A percentile compares a stretch with the other conserved stretches of the same genome.
Evolutionary conservation across 2,329 filamentous ascomycete genomes (phyloP).

Genomic region (Trichoderma asperellum): DNA sequence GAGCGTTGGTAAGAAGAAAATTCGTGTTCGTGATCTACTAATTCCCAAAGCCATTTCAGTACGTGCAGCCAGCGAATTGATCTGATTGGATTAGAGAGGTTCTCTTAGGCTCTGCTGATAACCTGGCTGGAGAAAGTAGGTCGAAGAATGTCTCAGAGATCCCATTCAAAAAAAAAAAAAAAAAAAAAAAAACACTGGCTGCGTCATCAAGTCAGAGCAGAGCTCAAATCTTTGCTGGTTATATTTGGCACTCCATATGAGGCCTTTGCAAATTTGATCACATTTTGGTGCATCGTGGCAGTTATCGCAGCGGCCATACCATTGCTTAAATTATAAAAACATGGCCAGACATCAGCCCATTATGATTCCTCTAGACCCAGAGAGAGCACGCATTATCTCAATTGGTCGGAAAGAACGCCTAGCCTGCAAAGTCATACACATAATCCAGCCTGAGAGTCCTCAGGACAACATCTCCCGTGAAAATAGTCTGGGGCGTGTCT

Average conservation of each 20-base stretch:
- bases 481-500: constrained; percentile 38
- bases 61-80: not conserved
- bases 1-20: not conserved
- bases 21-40: too few species aligned
- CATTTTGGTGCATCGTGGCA: not conserved
- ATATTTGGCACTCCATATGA: not conserved
- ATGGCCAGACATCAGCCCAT: constrained; percentile 13
- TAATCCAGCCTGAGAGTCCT: constrained; percentile 25
- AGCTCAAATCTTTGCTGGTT: not conserved
- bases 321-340: not conserved
- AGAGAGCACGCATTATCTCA: constrained; percentile 37
- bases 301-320: not conserved
- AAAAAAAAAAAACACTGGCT: not conserved
- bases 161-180: not conserved
- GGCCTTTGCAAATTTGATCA: not conserved
- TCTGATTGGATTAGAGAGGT: not conserved
- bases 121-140: not conserved
- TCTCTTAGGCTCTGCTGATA: not conserved
- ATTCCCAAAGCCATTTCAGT: not conserved
- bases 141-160: not conserved
- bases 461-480: constrained; percentile 33
- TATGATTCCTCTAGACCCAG: constrained; percentile 4
- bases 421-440: constrained; percentile 52
- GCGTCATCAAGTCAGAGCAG: not conserved
- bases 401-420: constrained; percentile 54